Evolutionary conservation across 495 filamentous ascomycete species (phyloP), one percentile per base, ranked within the genome.

Genomic region (Cladorrhinum samala): DNA sequence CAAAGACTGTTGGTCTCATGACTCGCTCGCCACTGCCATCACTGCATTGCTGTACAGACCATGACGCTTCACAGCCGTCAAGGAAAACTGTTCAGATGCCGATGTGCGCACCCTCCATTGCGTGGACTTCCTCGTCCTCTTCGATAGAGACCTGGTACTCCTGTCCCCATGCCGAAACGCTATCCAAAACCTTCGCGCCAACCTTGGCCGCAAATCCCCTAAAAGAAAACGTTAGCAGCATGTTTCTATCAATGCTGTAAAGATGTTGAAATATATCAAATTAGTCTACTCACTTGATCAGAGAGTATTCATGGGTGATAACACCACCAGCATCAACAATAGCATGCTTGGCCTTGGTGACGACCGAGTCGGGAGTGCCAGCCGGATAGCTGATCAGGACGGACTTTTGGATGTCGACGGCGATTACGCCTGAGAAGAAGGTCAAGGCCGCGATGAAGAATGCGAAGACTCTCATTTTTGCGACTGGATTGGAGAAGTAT

Each of bases 141-240:
- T 95, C 90, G 46, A 95, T 83, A 9, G 77, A 66, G 1, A 85
- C 82, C 39, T 81, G 72, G 66, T 86, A 86, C 48, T 83, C 64
- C 24, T 76, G 66, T 20, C 86, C 84, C 70, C 79, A 73, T 0
- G 80, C 77, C 46, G 84, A 78, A n/a, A 95, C 78, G 5, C 76
- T 79, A 53, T 87, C 76, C 36, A 95, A 67, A n/a, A 81, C 77
- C 55, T 82, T 81, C 21, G 76, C 77, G 2, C 87, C 81, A 43
- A 83, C 81, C 55, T 86, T 83, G 40, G 83, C 86, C 39, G 88
- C 82, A 64, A 92, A 95, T 17, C 85, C 89, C 71, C 86, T 90
- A 52, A 39, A n/a, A n/a, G n/a, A 59, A 24, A 36, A 43, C 54
- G 24, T 57, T 39, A 57, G 57, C n/a, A n/a, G n/a, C n/a, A n/a